A percentile compares a stretch with the other conserved stretches of the same genome.
These are phyloP conservation scores for Nicotiana rustica DNA, from an alignment of 305 asterid species.

Conservation along the genomic window DNA sequence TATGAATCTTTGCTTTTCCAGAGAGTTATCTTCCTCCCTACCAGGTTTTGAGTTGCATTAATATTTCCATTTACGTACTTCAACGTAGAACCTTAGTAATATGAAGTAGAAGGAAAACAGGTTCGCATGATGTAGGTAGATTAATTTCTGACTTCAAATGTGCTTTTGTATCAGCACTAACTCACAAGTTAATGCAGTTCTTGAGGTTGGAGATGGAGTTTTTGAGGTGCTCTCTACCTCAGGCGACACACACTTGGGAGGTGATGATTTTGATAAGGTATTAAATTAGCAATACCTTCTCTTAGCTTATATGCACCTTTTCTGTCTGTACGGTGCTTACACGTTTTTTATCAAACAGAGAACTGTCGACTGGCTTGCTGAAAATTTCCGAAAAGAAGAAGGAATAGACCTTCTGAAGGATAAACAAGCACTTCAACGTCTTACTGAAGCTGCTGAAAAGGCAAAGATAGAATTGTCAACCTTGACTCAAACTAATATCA, in stretches of 20 bases:
- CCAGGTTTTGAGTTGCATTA: background rate
- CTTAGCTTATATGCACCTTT: background rate
- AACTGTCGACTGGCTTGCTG: conserved; percentile 85
- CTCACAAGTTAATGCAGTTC: conserved; percentile 52
- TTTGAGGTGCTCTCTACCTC: conserved; percentile 88
- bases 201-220: conserved; percentile 89
- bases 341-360: conserved; percentile 49
- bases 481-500: conserved; percentile 71
- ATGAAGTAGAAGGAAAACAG: background rate
- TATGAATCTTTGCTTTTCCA: background rate
- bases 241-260: conserved; percentile 81
- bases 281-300: background rate
- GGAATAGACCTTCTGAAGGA: conserved; percentile 85
- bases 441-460: conserved; percentile 83
- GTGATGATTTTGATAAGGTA: conserved; percentile 89
- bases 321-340: background rate
- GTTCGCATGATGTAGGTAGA: background rate
- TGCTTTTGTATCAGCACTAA: conserved; percentile 15
- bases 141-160: background rate
- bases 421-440: conserved; percentile 85
- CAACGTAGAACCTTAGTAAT: background rate
- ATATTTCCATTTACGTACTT: background rate
- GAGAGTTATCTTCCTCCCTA: background rate
- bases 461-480: conserved; percentile 80
- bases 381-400: conserved; percentile 66